Conservation (phyloP, 805 yeast species). For the Cyberlindnera mrakii region DNA sequence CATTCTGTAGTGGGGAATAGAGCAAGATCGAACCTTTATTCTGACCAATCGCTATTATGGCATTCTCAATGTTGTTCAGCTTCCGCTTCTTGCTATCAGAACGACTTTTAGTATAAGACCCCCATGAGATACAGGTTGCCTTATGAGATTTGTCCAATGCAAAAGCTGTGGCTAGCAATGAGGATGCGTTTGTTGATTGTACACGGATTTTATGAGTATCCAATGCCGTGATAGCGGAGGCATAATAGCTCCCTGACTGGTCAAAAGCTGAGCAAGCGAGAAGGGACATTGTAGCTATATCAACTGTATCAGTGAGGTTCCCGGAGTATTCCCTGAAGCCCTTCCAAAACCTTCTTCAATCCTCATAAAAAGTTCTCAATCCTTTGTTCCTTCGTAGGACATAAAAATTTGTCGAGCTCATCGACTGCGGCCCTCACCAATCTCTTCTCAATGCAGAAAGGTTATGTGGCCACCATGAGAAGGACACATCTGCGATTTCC, state of each 20-base stretch:
- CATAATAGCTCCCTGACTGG: slow-evolving; percentile 53
- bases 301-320: too few relatives aligned
- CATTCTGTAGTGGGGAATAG: slow-evolving; percentile 62
- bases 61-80: slow-evolving; percentile 30
- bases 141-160: slow-evolving; percentile 45
- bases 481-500: too few relatives aligned
- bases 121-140: slow-evolving; percentile 51
- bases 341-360: too few relatives aligned
- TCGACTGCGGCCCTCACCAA: too few relatives aligned
- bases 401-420: too few relatives aligned
- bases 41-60: slow-evolving; percentile 54
- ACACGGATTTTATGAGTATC: slow-evolving; percentile 68
- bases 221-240: slow-evolving; percentile 59
- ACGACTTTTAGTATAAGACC: slow-evolving; percentile 18
- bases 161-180: slow-evolving; percentile 39
- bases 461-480: too few relatives aligned
- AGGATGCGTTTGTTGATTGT: slow-evolving; percentile 42
- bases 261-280: slow-evolving; percentile 39
- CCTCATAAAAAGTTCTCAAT: too few relatives aligned
- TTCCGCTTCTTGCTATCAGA: slow-evolving; percentile 18
- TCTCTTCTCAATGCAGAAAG: too few relatives aligned
- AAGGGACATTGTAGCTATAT: slow-evolving; percentile 5
- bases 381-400: too few relatives aligned
- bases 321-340: too few relatives aligned
- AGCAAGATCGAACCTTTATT: slow-evolving; percentile 58